Evolutionary conservation across 805 yeast genomes (phyloP).

Genomic region (Hanseniaspora jakobsenii): DNA sequence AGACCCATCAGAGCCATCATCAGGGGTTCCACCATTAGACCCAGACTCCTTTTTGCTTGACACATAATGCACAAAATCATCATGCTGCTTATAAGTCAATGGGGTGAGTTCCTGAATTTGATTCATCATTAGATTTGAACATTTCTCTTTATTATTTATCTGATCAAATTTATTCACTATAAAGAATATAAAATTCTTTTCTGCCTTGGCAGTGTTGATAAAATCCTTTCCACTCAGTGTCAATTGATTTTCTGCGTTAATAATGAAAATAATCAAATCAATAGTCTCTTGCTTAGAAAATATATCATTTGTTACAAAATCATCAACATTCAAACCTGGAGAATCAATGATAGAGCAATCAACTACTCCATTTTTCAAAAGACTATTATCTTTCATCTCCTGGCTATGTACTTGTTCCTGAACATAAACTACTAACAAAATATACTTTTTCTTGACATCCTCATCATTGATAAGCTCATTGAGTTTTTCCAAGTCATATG

Average conservation of each 20-base stretch:
- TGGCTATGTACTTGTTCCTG: conserved; percentile 39
- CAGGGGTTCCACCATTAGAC: conserved; percentile 24
- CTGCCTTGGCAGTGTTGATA: conserved; percentile 78
- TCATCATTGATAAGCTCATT: conserved; percentile 57
- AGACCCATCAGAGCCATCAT: conserved; percentile 25
- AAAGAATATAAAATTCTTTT: conserved; percentile 81
- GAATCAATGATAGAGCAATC: conserved; percentile 92
- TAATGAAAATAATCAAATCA: conserved; percentile 90
- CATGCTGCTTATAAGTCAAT: conserved; percentile 74
- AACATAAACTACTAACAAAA: conserved; percentile 68
- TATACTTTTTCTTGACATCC: conserved; percentile 55
- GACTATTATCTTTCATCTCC: conserved; percentile 50
- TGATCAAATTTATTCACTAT: conserved; percentile 88
- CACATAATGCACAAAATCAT: conserved; percentile 89
- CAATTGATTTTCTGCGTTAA: conserved; percentile 90
- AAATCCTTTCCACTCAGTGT: conserved; percentile 91
- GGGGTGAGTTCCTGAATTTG: conserved; percentile 82
- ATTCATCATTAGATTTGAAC: conserved; percentile 62
- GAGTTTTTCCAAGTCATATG: conserved; percentile 48
- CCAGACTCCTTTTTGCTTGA: conserved; percentile 42
- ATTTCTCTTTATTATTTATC: conserved; percentile 67
- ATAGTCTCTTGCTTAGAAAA: conserved; percentile 95
- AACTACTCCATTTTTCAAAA: conserved; percentile 78
- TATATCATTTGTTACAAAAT: conserved; percentile 86
- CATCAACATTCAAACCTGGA: conserved; percentile 90